Evolutionary conservation across 352 stramenopile species (phyloP).

Genomic region (Globisporangium carolinianum): DNA sequence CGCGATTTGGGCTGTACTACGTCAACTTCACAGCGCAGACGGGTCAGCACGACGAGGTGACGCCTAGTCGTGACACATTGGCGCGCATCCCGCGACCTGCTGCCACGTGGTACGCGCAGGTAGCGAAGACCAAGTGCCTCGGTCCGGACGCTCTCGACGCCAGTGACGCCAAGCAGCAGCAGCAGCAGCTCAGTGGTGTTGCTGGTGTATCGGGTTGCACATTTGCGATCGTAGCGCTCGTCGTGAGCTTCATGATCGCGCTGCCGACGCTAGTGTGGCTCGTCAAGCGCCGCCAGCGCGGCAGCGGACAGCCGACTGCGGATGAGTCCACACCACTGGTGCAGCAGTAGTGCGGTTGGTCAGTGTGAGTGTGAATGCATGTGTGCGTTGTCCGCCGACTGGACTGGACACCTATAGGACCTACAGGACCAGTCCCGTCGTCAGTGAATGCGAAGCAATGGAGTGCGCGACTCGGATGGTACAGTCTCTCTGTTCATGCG

Average conservation of each 20-base stretch:
- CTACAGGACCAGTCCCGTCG: no score
- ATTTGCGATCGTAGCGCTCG: background rate
- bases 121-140: slow-evolving; percentile 59
- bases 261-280: background rate
- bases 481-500: background rate
- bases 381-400: background rate
- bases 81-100: slow-evolving; percentile 29
- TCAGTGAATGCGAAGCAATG: background rate
- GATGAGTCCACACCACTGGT: background rate
- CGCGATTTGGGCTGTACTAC: slow-evolving; percentile 48
- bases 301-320: background rate
- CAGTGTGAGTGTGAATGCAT: background rate
- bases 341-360: background rate
- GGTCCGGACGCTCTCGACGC: background rate
- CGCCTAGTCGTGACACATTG: slow-evolving; percentile 19
- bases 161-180: no score
- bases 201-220: no score
- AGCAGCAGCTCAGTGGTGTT: background rate
- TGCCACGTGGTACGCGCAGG: slow-evolving; percentile 47
- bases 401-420: no score
- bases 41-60: slow-evolving; percentile 20
- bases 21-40: slow-evolving; percentile 36
- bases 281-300: background rate
- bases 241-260: background rate
- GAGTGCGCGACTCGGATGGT: background rate